Percentiles rank a stretch among this genome's conserved stretches.
phyloP scores from a whole-genome alignment of 148 eudicot species.

The Nepenthes mirabilis region DNA sequence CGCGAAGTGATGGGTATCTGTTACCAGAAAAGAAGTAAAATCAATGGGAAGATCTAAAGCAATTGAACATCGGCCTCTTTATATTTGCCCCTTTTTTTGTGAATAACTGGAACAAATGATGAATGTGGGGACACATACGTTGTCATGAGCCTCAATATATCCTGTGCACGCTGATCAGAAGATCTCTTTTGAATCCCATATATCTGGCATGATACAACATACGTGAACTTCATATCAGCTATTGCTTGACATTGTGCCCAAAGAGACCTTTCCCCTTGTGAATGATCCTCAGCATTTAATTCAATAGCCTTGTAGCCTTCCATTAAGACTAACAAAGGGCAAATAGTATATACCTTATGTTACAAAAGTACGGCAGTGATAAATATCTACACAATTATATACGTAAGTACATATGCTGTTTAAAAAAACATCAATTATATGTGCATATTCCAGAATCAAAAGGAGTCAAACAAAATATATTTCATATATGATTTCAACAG shows the following conservation, averaged over 20 bases:
- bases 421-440: background rate
- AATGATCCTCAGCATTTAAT: conserved; percentile 62
- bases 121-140: conserved; percentile 27
- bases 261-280: conserved; percentile 59
- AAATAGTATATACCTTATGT: background rate
- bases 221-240: conserved; percentile 96
- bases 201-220: conserved; percentile 93
- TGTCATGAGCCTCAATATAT: conserved; percentile 81
- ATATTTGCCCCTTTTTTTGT: no score
- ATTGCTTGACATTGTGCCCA: conserved; percentile 94
- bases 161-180: conserved; percentile 76
- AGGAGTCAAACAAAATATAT: background rate
- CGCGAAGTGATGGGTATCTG: conserved; percentile 96
- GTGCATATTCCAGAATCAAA: background rate
- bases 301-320: conserved; percentile 95
- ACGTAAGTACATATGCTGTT: no score
- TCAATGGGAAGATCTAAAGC: background rate
- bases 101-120: background rate
- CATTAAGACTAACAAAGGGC: conserved; percentile 48
- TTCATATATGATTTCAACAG: background rate
- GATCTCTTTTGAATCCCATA: conserved; percentile 85
- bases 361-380: background rate
- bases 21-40: conserved; percentile 4
- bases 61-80: no score
- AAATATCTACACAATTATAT: no score